Conservation (phyloP, 441 rosid species). For the Manihot esculenta region DNA sequence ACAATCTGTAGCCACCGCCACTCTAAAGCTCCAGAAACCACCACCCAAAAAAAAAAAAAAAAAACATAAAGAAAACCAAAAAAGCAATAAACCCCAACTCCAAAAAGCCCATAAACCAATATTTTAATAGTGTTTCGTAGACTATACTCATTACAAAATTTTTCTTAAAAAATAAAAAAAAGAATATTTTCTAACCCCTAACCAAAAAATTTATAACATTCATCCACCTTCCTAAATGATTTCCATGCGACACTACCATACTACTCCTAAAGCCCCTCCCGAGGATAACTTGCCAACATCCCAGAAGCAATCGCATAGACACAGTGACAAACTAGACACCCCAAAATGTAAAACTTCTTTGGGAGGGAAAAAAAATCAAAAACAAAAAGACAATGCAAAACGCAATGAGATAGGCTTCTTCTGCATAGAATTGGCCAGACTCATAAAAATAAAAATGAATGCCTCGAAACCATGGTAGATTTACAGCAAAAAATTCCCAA, state of each 20-base stretch:
- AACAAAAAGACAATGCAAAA: constrained; percentile 4
- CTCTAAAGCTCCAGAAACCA: too few species aligned
- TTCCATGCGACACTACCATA: neutral
- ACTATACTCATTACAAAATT: constrained; percentile 25
- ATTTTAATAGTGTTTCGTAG: neutral
- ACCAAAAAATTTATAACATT: constrained; percentile 29
- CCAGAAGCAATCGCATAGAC: neutral
- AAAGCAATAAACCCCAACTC: too few species aligned
- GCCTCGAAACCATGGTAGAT: constrained; percentile 14
- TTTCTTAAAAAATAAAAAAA: neutral
- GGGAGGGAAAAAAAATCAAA: neutral
- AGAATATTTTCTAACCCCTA: constrained; percentile 14
- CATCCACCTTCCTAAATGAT: constrained; percentile 8
- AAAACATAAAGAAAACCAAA: too few species aligned
- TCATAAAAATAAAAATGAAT: constrained; percentile 10
- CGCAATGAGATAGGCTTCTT: constrained; percentile 17
- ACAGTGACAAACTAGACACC: neutral
- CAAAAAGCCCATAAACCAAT: constrained; percentile 15
- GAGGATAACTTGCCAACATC: constrained; percentile 5
- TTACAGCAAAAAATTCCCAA: constrained; percentile 7
- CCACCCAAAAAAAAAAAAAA: too few species aligned
- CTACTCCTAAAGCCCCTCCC: constrained; percentile 18
- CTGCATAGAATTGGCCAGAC: constrained; percentile 26
- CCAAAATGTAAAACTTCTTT: neutral
- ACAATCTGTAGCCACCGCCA: too few species aligned